Evolutionary conservation across 2,329 filamentous ascomycete genomes (phyloP).

Genomic region (Zymoseptoria passerinii): DNA sequence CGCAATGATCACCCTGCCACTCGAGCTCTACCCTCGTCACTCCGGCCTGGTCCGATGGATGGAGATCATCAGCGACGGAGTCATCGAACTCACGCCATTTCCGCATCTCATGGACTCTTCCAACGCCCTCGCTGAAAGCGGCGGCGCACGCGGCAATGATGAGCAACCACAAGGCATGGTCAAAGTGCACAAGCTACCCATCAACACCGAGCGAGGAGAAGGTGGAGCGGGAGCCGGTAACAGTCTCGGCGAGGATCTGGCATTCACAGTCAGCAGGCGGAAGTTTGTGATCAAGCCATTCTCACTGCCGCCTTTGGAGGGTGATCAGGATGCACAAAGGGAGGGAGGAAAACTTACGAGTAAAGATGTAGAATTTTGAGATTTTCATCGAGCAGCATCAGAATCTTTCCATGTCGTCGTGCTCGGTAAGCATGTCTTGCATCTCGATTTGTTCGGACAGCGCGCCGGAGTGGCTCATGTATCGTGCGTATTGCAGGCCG

Average conservation of each 20-base stretch:
- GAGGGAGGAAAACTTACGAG: slow-evolving; percentile 43
- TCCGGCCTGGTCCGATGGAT: slow-evolving; percentile 76
- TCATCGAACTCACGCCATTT: slow-evolving; percentile 72
- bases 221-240: slow-evolving; percentile 57
- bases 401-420: background rate
- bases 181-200: slow-evolving; percentile 70
- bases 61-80: slow-evolving; percentile 75
- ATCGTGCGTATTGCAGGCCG: slow-evolving; percentile 48
- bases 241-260: slow-evolving; percentile 70
- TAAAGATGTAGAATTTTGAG: slow-evolving; percentile 69
- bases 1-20: slow-evolving; percentile 66
- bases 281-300: slow-evolving; percentile 83
- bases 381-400: background rate
- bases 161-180: slow-evolving; percentile 81
- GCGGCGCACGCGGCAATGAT: slow-evolving; percentile 50
- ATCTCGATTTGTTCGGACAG: slow-evolving; percentile 57
- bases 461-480: slow-evolving; percentile 45
- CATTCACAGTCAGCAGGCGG: slow-evolving; percentile 77
- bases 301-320: slow-evolving; percentile 78
- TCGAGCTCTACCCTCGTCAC: slow-evolving; percentile 68
- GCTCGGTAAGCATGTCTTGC: slow-evolving; percentile 48
- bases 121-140: slow-evolving; percentile 33
- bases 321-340: slow-evolving; percentile 57
- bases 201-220: slow-evolving; percentile 82
- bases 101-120: slow-evolving; percentile 53